Base-by-base conservation (phyloP, 805 yeast species). In the Ascoidea rubescens region DNA sequence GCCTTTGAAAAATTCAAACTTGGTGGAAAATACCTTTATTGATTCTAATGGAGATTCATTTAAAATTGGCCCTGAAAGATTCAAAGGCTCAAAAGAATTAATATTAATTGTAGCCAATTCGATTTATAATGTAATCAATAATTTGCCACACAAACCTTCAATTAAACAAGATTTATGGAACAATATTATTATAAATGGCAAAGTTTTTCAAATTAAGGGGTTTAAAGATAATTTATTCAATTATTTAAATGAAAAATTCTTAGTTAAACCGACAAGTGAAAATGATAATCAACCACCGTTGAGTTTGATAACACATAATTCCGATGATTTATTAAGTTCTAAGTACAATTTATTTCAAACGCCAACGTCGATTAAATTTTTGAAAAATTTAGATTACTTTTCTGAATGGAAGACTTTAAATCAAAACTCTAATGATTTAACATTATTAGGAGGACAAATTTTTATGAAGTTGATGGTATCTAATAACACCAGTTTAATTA, bases 31-130 rank as follows among this genome's bases (percentile, higher is more conserved):
- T 64, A 64, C 72, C 5, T 91, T 90, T 62, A 63, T 71, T 33
- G 95, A 86, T 65, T 65, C 74, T 7, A 60, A 66, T 4, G 84
- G 87, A 4, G 69, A 74, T 49, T 68, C 69, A 52, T 63, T 85
- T n/a, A 70, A 70, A 5, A 79, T 91, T n/a, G 98, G 98, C 2
- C 85, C 82, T 55, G 96, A 89, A 68, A 74, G 98, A 59, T 91
- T 91, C 66, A 82, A 78, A 63, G 98, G 97, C 1, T 71, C 84
- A 44, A 79, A 75, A 48, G 71, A 67, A 28, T 72, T 91, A 51
- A 73, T 91, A 42, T 70, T 67, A 4, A 61, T 63, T 28, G 72
- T 91, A 21, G 74, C 84, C 4, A 60, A 65, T n/a, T 71, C 71
- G 52, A 72, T 91, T 16, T 82, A 79, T 42, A 50, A 54, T 32